These are phyloP conservation scores for Colletotrichum liaoningense DNA, from an alignment of 2,329 filamentous ascomycete species.

Conservation along the genomic window DNA sequence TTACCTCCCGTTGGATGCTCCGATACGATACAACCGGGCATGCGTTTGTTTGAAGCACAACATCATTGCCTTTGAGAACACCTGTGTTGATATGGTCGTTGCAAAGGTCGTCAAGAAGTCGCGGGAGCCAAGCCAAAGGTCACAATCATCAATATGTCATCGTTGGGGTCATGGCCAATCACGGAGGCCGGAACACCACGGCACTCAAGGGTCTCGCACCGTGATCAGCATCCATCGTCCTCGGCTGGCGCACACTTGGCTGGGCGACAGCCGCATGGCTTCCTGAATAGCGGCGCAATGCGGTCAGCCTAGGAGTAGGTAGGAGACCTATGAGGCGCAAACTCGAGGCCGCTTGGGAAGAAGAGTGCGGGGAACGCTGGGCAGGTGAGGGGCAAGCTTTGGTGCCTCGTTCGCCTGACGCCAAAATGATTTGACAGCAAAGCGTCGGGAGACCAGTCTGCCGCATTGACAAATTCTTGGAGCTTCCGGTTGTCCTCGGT, in stretches of 20 bases:
- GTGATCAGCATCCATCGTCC: constrained; percentile 29
- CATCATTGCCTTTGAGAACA: background rate
- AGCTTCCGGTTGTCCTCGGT: background rate
- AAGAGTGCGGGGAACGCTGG: constrained; percentile 31
- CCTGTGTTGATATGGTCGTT: too few species aligned
- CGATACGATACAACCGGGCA: background rate
- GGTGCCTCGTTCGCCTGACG: constrained; percentile 6
- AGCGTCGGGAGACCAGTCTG: background rate
- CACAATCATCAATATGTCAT: constrained; percentile 33
- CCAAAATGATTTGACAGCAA: background rate
- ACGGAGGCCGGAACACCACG: constrained; percentile 13
- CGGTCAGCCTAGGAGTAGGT: constrained; percentile 25
- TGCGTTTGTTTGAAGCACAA: background rate
- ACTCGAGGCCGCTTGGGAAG: constrained; percentile 2
- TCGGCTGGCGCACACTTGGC: constrained; percentile 19
- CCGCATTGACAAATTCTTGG: background rate
- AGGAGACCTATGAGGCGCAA: constrained; percentile 12
- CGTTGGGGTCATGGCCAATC: constrained; percentile 26
- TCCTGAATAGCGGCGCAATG: constrained; percentile 20
- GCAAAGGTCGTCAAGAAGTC: background rate
- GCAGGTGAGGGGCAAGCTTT: constrained; percentile 27
- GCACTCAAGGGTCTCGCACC: constrained; percentile 24
- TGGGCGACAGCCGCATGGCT: constrained; percentile 19
- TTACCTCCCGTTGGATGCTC: background rate
- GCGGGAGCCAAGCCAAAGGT: constrained; percentile 19